phyloP scores from a whole-genome alignment of 1,284 basidiomycete genomes.

The Tausonia pullulans region DNA sequence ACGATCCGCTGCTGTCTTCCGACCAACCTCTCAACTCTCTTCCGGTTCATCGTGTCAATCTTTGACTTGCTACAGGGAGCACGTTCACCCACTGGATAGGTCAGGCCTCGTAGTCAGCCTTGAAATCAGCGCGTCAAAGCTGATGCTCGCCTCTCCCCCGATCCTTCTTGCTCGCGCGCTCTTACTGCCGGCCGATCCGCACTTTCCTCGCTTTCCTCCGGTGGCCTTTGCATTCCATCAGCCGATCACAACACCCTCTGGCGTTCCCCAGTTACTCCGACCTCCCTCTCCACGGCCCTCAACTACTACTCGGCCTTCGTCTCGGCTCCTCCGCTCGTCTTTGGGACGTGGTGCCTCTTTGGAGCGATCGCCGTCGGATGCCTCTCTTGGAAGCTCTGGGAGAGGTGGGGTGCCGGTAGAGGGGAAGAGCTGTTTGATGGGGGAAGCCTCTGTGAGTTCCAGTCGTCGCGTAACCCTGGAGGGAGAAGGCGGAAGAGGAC shows the following conservation, averaged over 20 bases:
- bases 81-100: conserved; percentile 13
- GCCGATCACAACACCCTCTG: conserved; percentile 14
- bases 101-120: not conserved
- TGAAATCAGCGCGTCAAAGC: too few species aligned
- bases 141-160: not conserved
- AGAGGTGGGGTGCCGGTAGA: not conserved
- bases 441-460: conserved; percentile 12
- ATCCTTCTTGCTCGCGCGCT: not conserved
- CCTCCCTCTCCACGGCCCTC: conserved; percentile 11
- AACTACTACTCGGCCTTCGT: conserved; percentile 13
- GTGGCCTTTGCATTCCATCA: not conserved
- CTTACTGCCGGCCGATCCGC: not conserved
- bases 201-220: not conserved
- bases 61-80: not conserved
- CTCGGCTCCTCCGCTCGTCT: conserved; percentile 14
- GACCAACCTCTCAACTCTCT: not conserved
- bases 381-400: not conserved
- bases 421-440: conserved; percentile 15
- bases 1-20: not conserved
- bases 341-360: not conserved
- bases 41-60: not conserved
- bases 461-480: too few species aligned
- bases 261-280: conserved; percentile 7
- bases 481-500: too few species aligned
- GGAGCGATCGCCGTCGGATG: not conserved